Conservation (phyloP, 768 basidiomycete genomes). For the Inosperma sp. region DNA sequence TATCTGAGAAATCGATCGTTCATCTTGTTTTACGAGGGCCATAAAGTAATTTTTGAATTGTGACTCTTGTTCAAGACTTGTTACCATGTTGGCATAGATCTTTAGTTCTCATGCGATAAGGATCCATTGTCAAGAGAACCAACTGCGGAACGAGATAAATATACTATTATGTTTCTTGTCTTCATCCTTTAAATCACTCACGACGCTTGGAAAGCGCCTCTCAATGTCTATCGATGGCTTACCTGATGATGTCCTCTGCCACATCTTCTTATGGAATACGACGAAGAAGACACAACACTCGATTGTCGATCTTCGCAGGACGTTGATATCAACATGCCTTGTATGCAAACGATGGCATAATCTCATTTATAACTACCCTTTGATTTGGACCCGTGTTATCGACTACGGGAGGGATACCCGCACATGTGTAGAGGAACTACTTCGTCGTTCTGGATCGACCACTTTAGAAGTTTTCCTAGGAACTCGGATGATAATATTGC, state of each 20-base stretch:
- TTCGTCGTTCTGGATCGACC: conserved; percentile 19
- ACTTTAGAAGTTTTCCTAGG: conserved; percentile 24
- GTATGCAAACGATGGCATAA: conserved; percentile 24
- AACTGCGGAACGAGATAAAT: no score
- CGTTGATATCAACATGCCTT: conserved; percentile 14
- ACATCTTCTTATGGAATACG: conserved; percentile 11
- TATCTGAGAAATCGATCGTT: no score
- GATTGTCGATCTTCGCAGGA: conserved; percentile 12
- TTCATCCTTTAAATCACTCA: no score
- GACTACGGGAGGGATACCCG: conserved; percentile 18
- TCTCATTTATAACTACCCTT: conserved; percentile 16
- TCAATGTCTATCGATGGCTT: conserved; percentile 1
- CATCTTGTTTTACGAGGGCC: no score
- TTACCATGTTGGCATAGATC: no score
- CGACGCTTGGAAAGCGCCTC: no score
- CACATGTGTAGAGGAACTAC: conserved; percentile 14
- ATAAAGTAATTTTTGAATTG: no score
- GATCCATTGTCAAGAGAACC: no score
- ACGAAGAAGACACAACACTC: background rate
- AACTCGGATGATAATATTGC: no score
- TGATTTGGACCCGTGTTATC: conserved; percentile 23
- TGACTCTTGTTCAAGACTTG: no score
- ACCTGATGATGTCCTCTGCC: conserved; percentile 9
- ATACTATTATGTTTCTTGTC: no score
- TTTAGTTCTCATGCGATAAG: no score